Evolutionary conservation across 495 filamentous ascomycete genomes (phyloP).

Genomic region (Xylaria acuta): DNA sequence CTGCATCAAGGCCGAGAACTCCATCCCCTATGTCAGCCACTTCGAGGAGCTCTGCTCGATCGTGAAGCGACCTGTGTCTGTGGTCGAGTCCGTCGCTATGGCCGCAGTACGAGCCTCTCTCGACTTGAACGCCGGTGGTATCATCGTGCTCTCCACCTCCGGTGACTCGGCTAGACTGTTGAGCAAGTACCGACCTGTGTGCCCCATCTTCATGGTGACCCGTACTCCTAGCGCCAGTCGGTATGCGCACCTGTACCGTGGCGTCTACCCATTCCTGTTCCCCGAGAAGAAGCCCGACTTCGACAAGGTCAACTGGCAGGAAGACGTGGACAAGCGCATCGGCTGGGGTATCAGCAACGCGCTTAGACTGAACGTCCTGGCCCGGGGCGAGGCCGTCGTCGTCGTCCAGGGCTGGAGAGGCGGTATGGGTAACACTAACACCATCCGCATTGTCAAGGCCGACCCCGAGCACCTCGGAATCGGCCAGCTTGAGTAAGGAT

Average conservation of each 20-base stretch:
- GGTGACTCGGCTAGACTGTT: conserved; percentile 91
- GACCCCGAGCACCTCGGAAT: conserved; percentile 58
- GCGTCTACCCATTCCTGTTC: conserved; percentile 97
- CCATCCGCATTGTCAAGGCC: conserved; percentile 65
- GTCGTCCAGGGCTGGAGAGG: conserved; percentile 98
- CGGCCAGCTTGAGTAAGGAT: conserved; percentile 32
- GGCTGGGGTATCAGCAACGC: conserved; percentile 92
- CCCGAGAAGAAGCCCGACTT: conserved; percentile 94
- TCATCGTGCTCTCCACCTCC: conserved; percentile 90
- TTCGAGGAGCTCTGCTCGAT: conserved; percentile 93
- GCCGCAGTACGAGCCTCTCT: conserved; percentile 91
- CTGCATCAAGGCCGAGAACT: conserved; percentile 92
- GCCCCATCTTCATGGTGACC: conserved; percentile 98
- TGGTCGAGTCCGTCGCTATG: conserved; percentile 93
- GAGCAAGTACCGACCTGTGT: conserved; percentile 97
- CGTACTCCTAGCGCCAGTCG: conserved; percentile 81
- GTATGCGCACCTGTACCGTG: conserved; percentile 95
- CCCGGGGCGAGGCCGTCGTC: conserved; percentile 82
- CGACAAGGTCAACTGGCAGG: conserved; percentile 86
- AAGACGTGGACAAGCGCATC: conserved; percentile 95
- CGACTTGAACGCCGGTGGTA: conserved; percentile 94
- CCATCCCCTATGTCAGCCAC: conserved; percentile 93
- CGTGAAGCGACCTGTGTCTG: conserved; percentile 78
- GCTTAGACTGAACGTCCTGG: conserved; percentile 81
- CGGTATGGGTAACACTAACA: conserved; percentile 98